A percentile compares a stretch with the other conserved stretches of the same genome.
These are phyloP conservation scores for Phialocephala subalpina DNA, from an alignment of 2,329 filamentous ascomycete genomes.

Conservation along the genomic window DNA sequence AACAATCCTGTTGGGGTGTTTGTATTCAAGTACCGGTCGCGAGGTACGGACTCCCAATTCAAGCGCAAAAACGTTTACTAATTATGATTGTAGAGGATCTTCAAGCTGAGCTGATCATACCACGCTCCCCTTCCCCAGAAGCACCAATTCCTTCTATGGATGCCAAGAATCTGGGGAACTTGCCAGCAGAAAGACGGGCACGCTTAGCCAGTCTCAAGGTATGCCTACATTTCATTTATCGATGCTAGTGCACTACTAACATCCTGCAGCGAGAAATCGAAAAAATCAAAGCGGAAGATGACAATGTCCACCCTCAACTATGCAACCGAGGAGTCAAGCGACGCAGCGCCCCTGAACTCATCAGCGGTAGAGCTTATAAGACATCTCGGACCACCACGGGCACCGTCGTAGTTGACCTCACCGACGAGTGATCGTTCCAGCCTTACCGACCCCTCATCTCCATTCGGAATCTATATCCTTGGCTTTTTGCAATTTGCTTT, in stretches of 20 bases:
- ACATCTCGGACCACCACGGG: constrained; percentile 20
- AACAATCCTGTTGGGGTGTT: constrained; percentile 29
- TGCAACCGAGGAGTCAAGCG: constrained; percentile 24
- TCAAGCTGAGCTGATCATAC: constrained; percentile 34
- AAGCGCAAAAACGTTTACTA: neutral
- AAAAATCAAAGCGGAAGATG: constrained; percentile 32
- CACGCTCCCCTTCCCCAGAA: constrained; percentile 32
- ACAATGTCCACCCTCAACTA: constrained; percentile 10
- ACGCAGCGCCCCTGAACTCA: constrained; percentile 10
- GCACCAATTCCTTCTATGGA: neutral
- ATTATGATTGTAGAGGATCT: constrained; percentile 28
- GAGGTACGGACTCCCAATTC: constrained; percentile 11
- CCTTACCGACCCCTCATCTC: no score
- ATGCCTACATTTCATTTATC: neutral
- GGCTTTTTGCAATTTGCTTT: no score
- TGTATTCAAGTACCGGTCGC: constrained; percentile 34
- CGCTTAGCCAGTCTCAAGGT: constrained; percentile 35
- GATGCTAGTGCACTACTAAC: neutral
- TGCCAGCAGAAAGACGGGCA: constrained; percentile 11
- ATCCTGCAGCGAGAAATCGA: constrained; percentile 31
- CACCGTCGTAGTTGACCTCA: constrained; percentile 33
- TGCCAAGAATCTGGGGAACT: neutral
- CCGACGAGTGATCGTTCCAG: constrained; percentile 31
- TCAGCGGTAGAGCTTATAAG: constrained; percentile 29
- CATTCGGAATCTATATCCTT: no score